phyloP scores from a whole-genome alignment of 2,329 filamentous ascomycete genomes.

The Monilinia vaccinii-corymbosi region DNA sequence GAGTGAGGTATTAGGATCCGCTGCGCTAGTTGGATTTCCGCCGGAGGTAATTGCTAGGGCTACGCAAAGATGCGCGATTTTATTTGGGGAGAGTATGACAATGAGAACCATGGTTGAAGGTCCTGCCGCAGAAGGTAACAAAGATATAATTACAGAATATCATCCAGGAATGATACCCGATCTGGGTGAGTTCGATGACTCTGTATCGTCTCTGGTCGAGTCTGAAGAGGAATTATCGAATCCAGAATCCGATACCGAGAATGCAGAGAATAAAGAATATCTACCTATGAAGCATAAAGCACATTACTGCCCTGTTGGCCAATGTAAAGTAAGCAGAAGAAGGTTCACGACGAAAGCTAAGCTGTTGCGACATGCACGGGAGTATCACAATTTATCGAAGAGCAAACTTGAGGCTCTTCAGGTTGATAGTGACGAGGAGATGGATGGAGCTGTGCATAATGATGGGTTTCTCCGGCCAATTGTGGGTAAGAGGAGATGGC shows the following conservation, averaged over 20 bases:
- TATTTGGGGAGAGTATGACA: slow-evolving; percentile 67
- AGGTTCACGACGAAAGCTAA: slow-evolving; percentile 33
- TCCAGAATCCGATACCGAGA: neutral
- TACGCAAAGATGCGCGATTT: slow-evolving; percentile 60
- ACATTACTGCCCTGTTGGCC: slow-evolving; percentile 31
- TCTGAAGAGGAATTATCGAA: neutral
- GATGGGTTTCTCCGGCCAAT: slow-evolving; percentile 58
- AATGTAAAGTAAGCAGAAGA: slow-evolving; percentile 31
- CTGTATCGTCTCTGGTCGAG: neutral
- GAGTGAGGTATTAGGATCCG: slow-evolving; percentile 75
- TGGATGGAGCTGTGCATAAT: slow-evolving; percentile 54
- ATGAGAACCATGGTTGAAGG: slow-evolving; percentile 30
- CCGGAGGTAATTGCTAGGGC: slow-evolving; percentile 56
- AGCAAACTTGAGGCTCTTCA: slow-evolving; percentile 44
- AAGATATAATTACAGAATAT: slow-evolving; percentile 17
- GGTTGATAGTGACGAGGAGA: slow-evolving; percentile 33
- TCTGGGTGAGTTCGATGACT: slow-evolving; percentile 7
- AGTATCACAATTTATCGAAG: slow-evolving; percentile 35
- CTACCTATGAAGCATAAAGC: neutral
- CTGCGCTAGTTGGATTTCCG: slow-evolving; percentile 64
- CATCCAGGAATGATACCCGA: slow-evolving; percentile 21
- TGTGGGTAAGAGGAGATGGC: slow-evolving; percentile 9
- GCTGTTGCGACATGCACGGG: slow-evolving; percentile 36
- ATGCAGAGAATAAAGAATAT: neutral
- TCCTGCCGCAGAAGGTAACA: slow-evolving; percentile 10